Base-by-base conservation (phyloP, 139 green algal species). In the Chlorella sorokiniana region DNA sequence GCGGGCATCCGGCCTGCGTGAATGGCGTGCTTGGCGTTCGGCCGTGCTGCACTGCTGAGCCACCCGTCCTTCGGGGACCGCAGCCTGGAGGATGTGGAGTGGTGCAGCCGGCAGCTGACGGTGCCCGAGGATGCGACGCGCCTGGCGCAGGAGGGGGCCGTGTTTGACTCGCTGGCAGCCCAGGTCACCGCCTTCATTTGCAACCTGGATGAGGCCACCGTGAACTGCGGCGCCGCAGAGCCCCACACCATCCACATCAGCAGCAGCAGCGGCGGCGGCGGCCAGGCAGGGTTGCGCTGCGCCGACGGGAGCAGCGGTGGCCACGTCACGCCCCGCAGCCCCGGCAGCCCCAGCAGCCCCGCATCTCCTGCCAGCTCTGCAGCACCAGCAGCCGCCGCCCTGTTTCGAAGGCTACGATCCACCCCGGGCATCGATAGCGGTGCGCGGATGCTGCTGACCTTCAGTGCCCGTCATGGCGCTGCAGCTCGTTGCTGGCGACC, bases 101-200 rank as follows among this genome's bases (percentile, higher is more conserved):
- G 23, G 6, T 14, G 14, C 22, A 2, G 3, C 3, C 44, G n/a
- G 41, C n/a, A 65, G 77, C 77, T 76, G 42, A 11, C 45, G 1
- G 81, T 85, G 4, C 27, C 29, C 8, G 70, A 85, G 1, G 81
- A 85, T 56, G 31, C 52, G 25, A 14, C 33, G 1, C 65, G 79
- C 27, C 63, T 75, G 3, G 40, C 27, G 8, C 29, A 31, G 1
- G 81, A 85, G 56, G 4, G 29, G 16, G 51, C 48, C 0, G 52
- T 85, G 27, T 85, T 76, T 40, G 56, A 76, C 0, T 27, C 68
- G 2, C 18, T 85, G 18, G 74, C 73, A 0, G 40, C 42, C 11
- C 81, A 85, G 33, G 73, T 62, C 45, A 86, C 81, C 10, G 71
- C 81, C 14, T 86, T 86, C 42, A 65, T 86, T 3, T 44, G 48